Evolutionary conservation across 73 alveolate genomes (phyloP).

Genomic region (Urostyla sp.): DNA sequence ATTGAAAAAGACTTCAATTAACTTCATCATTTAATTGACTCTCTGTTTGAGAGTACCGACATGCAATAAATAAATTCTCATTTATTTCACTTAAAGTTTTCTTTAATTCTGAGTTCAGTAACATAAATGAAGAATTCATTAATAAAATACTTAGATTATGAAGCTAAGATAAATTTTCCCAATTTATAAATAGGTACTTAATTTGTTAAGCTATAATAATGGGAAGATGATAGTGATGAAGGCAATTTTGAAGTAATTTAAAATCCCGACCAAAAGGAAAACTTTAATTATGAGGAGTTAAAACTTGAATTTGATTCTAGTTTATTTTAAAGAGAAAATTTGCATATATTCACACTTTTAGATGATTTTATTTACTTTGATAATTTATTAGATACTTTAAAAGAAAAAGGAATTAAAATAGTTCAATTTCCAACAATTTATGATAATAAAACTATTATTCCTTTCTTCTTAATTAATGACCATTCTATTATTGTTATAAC

Average conservation of each 20-base stretch:
- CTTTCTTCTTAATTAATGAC: conserved; percentile 52
- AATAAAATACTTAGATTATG: conserved; percentile 35
- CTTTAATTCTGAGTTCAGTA: conserved; percentile 1
- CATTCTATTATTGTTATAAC: conserved; percentile 43
- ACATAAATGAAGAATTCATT: conserved; percentile 54
- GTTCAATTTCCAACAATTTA: conserved; percentile 22
- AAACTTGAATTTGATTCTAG: neutral
- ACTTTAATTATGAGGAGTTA: neutral
- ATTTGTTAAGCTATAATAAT: neutral
- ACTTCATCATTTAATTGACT: conserved; percentile 42
- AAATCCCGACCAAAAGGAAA: neutral
- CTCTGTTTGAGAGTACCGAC: conserved; percentile 14
- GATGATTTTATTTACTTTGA: conserved; percentile 1
- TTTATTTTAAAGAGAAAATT: neutral
- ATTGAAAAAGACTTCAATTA: conserved; percentile 22
- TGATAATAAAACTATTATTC: conserved; percentile 28
- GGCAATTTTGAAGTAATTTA: neutral
- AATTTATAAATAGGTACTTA: conserved; percentile 26
- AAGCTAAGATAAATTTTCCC: conserved; percentile 5
- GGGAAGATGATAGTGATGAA: neutral
- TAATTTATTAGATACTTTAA: neutral
- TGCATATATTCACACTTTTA: neutral
- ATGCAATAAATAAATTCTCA: conserved; percentile 6
- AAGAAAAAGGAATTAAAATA: conserved; percentile 25
- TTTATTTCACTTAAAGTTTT: conserved; percentile 39